Percentiles rank a stretch among this genome's conserved stretches.
phyloP scores from a whole-genome alignment of 2,329 filamentous ascomycete species.

The Fusarium clavum region DNA sequence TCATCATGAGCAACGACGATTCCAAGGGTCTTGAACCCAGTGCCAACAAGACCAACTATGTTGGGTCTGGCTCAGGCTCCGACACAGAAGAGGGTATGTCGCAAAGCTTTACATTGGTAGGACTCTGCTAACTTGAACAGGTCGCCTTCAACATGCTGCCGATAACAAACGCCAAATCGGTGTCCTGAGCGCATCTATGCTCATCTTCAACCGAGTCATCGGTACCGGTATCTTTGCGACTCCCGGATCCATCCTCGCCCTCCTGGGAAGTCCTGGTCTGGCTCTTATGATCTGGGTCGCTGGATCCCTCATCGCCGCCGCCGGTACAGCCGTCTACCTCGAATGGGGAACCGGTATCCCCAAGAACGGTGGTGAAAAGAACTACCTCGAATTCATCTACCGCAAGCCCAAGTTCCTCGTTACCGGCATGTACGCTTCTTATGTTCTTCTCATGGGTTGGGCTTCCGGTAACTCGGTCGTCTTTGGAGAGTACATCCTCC shows the following conservation, averaged over 20 bases:
- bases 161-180: slow-evolving; percentile 67
- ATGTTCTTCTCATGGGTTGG: slow-evolving; percentile 73
- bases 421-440: slow-evolving; percentile 70
- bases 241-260: slow-evolving; percentile 66
- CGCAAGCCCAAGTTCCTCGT: slow-evolving; percentile 69
- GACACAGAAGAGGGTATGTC: slow-evolving; percentile 42
- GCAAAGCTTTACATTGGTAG: no score
- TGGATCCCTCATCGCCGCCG: slow-evolving; percentile 70
- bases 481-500: slow-evolving; percentile 77
- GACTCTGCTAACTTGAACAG: slow-evolving; percentile 24
- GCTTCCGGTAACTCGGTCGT: slow-evolving; percentile 75
- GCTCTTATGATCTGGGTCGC: slow-evolving; percentile 72
- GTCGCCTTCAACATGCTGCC: slow-evolving; percentile 54
- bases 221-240: slow-evolving; percentile 76
- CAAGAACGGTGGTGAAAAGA: slow-evolving; percentile 73
- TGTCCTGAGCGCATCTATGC: slow-evolving; percentile 64
- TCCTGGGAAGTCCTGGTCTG: slow-evolving; percentile 71
- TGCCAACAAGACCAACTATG: slow-evolving; percentile 29
- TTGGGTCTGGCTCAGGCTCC: slow-evolving; percentile 38
- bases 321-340: slow-evolving; percentile 73
- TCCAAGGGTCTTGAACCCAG: slow-evolving; percentile 30
- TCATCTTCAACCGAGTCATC: slow-evolving; percentile 74
- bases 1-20: slow-evolving; percentile 40
- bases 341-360: slow-evolving; percentile 75
- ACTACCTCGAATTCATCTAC: slow-evolving; percentile 74